Base-by-base conservation (phyloP, 177 flowering plant genomes). In the Vitis hybrid region DNA sequence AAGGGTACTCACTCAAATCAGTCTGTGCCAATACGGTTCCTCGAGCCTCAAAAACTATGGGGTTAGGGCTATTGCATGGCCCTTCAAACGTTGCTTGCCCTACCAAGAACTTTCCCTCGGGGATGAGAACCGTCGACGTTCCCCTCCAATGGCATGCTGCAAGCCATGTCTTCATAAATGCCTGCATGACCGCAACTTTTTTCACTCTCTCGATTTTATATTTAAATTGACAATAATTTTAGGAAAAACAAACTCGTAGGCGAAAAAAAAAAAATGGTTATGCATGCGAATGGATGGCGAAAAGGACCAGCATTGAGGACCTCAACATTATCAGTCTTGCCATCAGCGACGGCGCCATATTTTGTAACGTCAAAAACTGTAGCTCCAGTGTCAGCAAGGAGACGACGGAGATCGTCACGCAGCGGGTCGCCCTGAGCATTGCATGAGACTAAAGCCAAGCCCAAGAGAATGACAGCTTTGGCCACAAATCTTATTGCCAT, bases 131-230 rank as follows among this genome's bases (percentile, higher is more conserved):
- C 64, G 66, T 88, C 12, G 90, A 80, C 2, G 78, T 65, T 1
- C 65, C 79, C 1, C 15, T 5, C 0, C 64, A 59, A 1, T 73
- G 39, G 67, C 90, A 88, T 22, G 90, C 87, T 15, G 68, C 80
- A 6, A 9, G 19, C 91, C 92, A 88, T 22, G 95, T 75, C 68
- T 71, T 63, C 52, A 77, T 80, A 48, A 88, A 83, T 55, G 87
- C 82, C 90, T 85, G 78, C 80, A 80, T 62, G 2, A n/a, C 29
- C 0, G 29, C 29, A 26, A 26, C 29, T 2, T 26, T 26, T 26
- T 26, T 26, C 29, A 26, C 29, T 26, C 29, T 2, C 29, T 26
- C 29, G 29, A 26, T 26, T 26, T 26, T 26, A 26, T 26, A 26
- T 26, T 20, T 26, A 26, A 26, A 26, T 26, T 26, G 29, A 26